phyloP scores from a whole-genome alignment of 1,139 yeast genomes.

The Hyphopichia buzzinii region DNA sequence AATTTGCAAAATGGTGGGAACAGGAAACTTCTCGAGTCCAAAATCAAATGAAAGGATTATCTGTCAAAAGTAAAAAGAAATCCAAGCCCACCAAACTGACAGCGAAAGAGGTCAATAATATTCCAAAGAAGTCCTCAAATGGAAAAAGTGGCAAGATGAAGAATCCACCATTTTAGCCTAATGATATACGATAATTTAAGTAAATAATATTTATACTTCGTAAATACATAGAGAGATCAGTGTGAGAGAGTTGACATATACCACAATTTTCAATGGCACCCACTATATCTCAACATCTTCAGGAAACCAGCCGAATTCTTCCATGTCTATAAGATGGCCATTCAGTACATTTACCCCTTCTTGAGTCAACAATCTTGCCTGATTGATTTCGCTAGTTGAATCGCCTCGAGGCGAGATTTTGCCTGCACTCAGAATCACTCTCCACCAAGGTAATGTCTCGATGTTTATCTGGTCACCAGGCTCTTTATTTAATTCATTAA shows the following conservation, averaged over 20 bases:
- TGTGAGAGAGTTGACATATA: too few relatives aligned
- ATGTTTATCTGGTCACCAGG: slow-evolving; percentile 18
- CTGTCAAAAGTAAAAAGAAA: slow-evolving; percentile 1
- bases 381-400: slow-evolving; percentile 42
- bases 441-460: slow-evolving; percentile 73
- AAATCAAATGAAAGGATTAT: slow-evolving; percentile 30
- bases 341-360: slow-evolving; percentile 51
- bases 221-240: too few relatives aligned
- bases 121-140: slow-evolving; percentile 1
- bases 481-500: slow-evolving; percentile 21
- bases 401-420: slow-evolving; percentile 54
- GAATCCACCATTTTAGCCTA: too few relatives aligned
- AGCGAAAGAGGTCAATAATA: background rate
- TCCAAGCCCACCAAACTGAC: background rate
- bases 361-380: slow-evolving; percentile 40
- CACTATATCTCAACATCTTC: slow-evolving; percentile 33
- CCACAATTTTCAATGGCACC: too few relatives aligned
- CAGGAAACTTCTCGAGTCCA: slow-evolving; percentile 65
- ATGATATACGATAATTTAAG: too few relatives aligned
- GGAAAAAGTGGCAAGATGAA: too few relatives aligned
- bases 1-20: slow-evolving; percentile 81
- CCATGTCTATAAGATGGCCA: slow-evolving; percentile 40
- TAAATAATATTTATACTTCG: too few relatives aligned
- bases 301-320: slow-evolving; percentile 69
- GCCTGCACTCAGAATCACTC: slow-evolving; percentile 65